Percentiles rank a stretch among this genome's conserved stretches.
Evolutionary conservation across 2,329 filamentous ascomycete genomes (phyloP).

Genomic region (Didymella segeticola): DNA sequence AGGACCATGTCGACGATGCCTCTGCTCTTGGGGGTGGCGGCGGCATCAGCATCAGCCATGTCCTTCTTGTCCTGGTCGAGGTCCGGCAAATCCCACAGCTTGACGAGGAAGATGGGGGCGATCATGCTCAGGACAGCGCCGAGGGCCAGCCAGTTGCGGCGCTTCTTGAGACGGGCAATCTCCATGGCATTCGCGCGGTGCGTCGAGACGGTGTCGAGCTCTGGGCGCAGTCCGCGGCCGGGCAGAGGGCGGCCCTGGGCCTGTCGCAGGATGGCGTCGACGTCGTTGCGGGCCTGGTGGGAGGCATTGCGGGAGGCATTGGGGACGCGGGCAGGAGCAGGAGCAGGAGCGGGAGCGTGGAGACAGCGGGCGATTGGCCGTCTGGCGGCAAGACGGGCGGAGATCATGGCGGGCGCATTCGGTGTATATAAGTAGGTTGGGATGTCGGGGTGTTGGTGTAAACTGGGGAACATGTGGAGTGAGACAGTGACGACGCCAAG

Average conservation of each 20-base stretch:
- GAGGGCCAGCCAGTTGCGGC: constrained; percentile 43
- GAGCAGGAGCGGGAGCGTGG: constrained; percentile 18
- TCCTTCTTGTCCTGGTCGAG: constrained; percentile 25
- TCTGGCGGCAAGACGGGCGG: constrained; percentile 37
- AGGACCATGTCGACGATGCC: constrained; percentile 34
- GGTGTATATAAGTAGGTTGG: too few relatives aligned
- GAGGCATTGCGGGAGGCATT: constrained; percentile 31
- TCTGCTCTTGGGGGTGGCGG: constrained; percentile 20
- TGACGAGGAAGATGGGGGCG: constrained; percentile 45
- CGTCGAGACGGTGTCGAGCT: constrained; percentile 41
- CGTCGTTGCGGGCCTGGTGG: constrained; percentile 21
- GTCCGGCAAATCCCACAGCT: constrained; percentile 42
- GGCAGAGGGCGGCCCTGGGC: constrained; percentile 11
- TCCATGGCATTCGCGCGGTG: constrained; percentile 44
- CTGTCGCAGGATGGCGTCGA: constrained; percentile 23
- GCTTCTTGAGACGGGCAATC: constrained; percentile 33
- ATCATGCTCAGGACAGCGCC: constrained; percentile 48
- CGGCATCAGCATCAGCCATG: constrained; percentile 15
- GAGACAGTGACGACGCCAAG: constrained; percentile 32
- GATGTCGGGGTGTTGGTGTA: background rate
- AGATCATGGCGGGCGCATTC: constrained; percentile 37
- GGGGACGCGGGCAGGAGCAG: too few relatives aligned
- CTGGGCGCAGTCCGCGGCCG: constrained; percentile 17
- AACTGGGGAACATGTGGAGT: background rate
- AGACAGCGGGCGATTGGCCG: constrained; percentile 42